Evolutionary conservation across 1,284 basidiomycete genomes (phyloP).

Genomic region (Veloboletus limbatus): DNA sequence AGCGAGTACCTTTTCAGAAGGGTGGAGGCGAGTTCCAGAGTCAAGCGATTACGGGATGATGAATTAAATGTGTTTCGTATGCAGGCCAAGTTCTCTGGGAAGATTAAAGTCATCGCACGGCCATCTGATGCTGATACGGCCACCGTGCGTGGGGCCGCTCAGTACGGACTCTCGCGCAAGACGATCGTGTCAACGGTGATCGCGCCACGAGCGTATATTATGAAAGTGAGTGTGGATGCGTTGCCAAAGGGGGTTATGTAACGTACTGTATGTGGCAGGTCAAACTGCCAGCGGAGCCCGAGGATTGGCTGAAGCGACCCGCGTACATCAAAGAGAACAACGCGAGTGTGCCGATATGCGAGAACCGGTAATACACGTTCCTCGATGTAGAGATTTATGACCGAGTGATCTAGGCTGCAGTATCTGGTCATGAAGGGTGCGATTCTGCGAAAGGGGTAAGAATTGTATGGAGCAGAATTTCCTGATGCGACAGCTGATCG

Average conservation of each 20-base stretch:
- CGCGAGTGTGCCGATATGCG: slow-evolving; percentile 71
- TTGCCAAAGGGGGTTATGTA: neutral
- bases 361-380: slow-evolving; percentile 58
- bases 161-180: slow-evolving; percentile 74
- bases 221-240: slow-evolving; percentile 54
- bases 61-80: slow-evolving; percentile 10
- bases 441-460: slow-evolving; percentile 76
- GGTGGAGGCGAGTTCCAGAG: slow-evolving; percentile 53
- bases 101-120: slow-evolving; percentile 69
- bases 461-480: slow-evolving; percentile 12
- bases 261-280: slow-evolving; percentile 40
- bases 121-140: slow-evolving; percentile 82
- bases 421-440: slow-evolving; percentile 82
- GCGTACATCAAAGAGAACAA: slow-evolving; percentile 76
- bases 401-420: slow-evolving; percentile 53
- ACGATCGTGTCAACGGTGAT: slow-evolving; percentile 75
- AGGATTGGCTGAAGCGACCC: slow-evolving; percentile 77
- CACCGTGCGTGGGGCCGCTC: slow-evolving; percentile 76
- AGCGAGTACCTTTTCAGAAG: slow-evolving; percentile 76
- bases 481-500: slow-evolving; percentile 22
- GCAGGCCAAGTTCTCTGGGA: slow-evolving; percentile 60
- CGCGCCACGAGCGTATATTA: slow-evolving; percentile 75
- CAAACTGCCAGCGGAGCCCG: slow-evolving; percentile 76
- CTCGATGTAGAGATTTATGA: slow-evolving; percentile 26
- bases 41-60: slow-evolving; percentile 5